Evolutionary conservation across 768 basidiomycete genomes (phyloP).

Genomic region (Phylloporus rhodoxanthus): DNA sequence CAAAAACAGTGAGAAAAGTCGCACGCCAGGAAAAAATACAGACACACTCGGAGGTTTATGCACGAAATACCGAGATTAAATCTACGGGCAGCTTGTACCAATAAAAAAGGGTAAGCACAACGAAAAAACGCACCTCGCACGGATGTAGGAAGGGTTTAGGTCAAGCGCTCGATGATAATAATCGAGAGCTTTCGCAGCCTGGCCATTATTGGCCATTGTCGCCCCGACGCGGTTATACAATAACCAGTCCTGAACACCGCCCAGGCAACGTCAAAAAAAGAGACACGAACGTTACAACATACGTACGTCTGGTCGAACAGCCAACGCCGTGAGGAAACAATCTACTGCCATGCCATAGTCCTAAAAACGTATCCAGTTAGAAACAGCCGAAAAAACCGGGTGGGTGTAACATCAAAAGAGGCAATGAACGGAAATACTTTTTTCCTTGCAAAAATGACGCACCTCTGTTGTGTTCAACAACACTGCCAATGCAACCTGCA

Average conservation of each 20-base stretch:
- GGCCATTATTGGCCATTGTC: slow-evolving; percentile 86
- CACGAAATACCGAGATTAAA: slow-evolving; percentile 93
- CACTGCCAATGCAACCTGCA: slow-evolving; percentile 91
- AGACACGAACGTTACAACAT: slow-evolving; percentile 6
- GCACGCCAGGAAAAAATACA: not conserved
- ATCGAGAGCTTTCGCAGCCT: slow-evolving; percentile 71
- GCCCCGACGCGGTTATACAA: slow-evolving; percentile 93
- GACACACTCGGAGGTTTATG: slow-evolving; percentile 73
- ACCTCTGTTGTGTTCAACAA: slow-evolving; percentile 91
- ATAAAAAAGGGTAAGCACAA: not conserved
- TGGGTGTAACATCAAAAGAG: not conserved
- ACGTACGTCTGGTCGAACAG: slow-evolving; percentile 78
- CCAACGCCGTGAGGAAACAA: slow-evolving; percentile 86
- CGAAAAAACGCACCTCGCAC: slow-evolving; percentile 56
- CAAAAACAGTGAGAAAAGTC: not conserved
- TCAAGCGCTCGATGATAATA: slow-evolving; percentile 86
- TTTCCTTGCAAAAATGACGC: slow-evolving; percentile 9
- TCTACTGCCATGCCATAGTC: slow-evolving; percentile 91
- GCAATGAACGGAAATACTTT: not conserved
- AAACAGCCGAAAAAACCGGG: not conserved
- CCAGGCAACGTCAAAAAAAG: not conserved
- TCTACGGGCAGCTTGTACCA: slow-evolving; percentile 37
- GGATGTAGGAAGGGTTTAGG: slow-evolving; percentile 84
- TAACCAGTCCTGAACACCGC: slow-evolving; percentile 67
- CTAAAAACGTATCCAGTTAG: slow-evolving; percentile 34